Conservation (phyloP, 805 yeast species). For the Wickerhamomyces canadensis region DNA sequence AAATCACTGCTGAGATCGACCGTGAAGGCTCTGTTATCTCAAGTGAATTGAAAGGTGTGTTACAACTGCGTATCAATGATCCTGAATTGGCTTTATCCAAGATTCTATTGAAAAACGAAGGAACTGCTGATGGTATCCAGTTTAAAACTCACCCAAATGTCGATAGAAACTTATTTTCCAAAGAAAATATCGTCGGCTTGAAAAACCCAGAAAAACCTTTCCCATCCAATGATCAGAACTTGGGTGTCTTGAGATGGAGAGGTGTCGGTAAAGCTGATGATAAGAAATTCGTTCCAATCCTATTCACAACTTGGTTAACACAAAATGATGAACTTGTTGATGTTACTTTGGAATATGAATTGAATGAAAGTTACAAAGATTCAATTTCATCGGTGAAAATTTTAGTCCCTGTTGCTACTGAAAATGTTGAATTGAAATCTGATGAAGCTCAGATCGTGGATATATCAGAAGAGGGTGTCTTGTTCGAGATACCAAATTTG, state of each 20-base stretch:
- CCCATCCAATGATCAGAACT: conserved; percentile 85
- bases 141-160: conserved; percentile 96
- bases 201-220: conserved; percentile 76
- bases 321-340: conserved; percentile 56
- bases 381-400: conserved; percentile 48
- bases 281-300: conserved; percentile 52
- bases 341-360: conserved; percentile 87
- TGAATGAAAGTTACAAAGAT: conserved; percentile 41
- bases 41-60: conserved; percentile 84
- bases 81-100: conserved; percentile 63
- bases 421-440: conserved; percentile 45
- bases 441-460: conserved; percentile 52
- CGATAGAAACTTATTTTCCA: conserved; percentile 66
- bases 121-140: conserved; percentile 47
- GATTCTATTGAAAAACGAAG: conserved; percentile 49
- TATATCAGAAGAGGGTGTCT: conserved; percentile 62
- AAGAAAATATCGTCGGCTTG: conserved; percentile 55
- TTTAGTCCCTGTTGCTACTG: conserved; percentile 62
- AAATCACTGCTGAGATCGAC: conserved; percentile 66
- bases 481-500: conserved; percentile 56
- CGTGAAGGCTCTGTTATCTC: conserved; percentile 74
- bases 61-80: conserved; percentile 82
- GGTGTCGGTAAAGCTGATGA: conserved; percentile 60
- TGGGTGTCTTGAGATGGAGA: conserved; percentile 93
- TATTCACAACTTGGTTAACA: conserved; percentile 80